These are phyloP conservation scores for Saccharomyces hybrid DNA, from an alignment of 1,139 yeast species.

Conservation along the genomic window DNA sequence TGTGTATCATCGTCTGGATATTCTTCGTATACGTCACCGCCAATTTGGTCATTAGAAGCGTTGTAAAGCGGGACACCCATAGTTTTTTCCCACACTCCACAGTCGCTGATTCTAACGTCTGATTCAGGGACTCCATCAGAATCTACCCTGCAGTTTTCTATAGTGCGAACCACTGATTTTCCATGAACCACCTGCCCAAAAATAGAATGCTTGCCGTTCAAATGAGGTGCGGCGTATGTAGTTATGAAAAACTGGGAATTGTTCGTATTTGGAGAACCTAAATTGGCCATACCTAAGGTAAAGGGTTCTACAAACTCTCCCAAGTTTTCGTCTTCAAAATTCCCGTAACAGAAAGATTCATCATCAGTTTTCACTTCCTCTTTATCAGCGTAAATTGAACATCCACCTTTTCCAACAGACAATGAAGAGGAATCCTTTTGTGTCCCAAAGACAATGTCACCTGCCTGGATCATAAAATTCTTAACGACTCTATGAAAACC, in stretches of 20 bases:
- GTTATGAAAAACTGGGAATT: slow-evolving; percentile 77
- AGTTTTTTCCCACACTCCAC: slow-evolving; percentile 58
- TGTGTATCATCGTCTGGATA: slow-evolving; percentile 62
- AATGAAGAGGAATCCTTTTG: slow-evolving; percentile 30
- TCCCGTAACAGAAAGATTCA: slow-evolving; percentile 25
- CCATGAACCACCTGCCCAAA: slow-evolving; percentile 65
- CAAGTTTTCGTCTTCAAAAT: slow-evolving; percentile 58
- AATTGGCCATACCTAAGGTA: slow-evolving; percentile 68
- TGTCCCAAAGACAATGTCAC: slow-evolving; percentile 45
- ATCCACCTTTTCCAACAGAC: slow-evolving; percentile 49
- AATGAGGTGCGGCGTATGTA: slow-evolving; percentile 62
- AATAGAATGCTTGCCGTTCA: slow-evolving; percentile 67
- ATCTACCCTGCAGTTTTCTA: slow-evolving; percentile 47
- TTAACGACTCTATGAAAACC: slow-evolving; percentile 63
- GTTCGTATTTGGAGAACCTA: slow-evolving; percentile 49
- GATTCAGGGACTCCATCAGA: slow-evolving; percentile 40
- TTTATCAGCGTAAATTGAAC: slow-evolving; percentile 37
- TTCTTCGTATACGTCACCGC: slow-evolving; percentile 69
- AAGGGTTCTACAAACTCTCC: slow-evolving; percentile 41
- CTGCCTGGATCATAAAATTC: slow-evolving; percentile 77
- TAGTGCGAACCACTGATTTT: slow-evolving; percentile 59
- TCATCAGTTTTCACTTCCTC: slow-evolving; percentile 13
- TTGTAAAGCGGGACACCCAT: slow-evolving; percentile 51
- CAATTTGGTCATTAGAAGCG: slow-evolving; percentile 53
- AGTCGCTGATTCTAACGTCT: slow-evolving; percentile 45